Base-by-base conservation (phyloP, 768 basidiomycete genomes). In the Mycena pura region DNA sequence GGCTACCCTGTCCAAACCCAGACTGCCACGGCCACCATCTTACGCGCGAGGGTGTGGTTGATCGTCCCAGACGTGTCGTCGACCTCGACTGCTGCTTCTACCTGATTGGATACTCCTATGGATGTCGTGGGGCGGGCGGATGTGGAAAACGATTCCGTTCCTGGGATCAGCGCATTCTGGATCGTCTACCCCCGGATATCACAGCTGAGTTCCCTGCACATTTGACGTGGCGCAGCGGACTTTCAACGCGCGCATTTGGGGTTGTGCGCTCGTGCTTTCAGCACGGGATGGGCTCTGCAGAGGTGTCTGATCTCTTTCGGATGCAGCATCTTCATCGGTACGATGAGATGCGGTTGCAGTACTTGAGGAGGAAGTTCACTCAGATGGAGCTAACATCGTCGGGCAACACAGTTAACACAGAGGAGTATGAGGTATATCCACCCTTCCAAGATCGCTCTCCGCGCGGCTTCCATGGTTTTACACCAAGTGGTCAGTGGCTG, bases 211-310 rank as follows among this genome's bases (percentile, higher is more conserved):
- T 74, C 46, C 71, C 71, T 5, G 73, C 67, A 2, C 48, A 32
- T 25, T 41, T 72, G 3, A 70, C 44, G 4, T 64, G 68, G 61
- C 63, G 68, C 0, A 72, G 66, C 53, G 71, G 69, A 36, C 27
- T 36, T 2, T 70, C 64, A 41, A 68, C 68, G 43, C 41, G 40
- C 11, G 47, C 45, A 10, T 67, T 67, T 34, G 55, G 44, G 2
- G 32, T 61, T 3, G 48, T 67, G 7, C 48, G 70, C 7, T 67
- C 68, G 0, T 73, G 68, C 19, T 69, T 73, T 40, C 67, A 68
- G 36, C 67, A 69, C 57, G 74, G 74, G 2, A 63, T 74, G 63
- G 73, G 72, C 3, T 24, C 68, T 0, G 69, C 69, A 28, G 70
- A 75, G 29, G 69, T 75, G 28, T 63, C 70, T 3, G 69, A 73